phyloP scores from a whole-genome alignment of 1,139 yeast genomes.

The Pichia sp. region DNA sequence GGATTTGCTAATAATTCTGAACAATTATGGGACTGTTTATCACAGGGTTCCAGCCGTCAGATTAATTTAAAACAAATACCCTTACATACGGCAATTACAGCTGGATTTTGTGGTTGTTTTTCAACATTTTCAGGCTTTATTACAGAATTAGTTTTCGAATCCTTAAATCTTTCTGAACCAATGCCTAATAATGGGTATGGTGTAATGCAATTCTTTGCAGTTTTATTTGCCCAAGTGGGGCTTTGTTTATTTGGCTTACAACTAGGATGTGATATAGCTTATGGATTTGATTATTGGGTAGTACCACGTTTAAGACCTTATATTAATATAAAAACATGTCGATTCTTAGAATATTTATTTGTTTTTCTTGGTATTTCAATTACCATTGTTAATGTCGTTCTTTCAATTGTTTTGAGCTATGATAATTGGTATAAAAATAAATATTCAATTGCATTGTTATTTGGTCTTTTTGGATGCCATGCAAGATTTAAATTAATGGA shows the following conservation, averaged over 20 bases:
- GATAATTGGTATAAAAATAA: slow-evolving; percentile 41
- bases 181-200: slow-evolving; percentile 73
- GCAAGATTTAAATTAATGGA: slow-evolving; percentile 52
- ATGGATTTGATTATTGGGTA: slow-evolving; percentile 4
- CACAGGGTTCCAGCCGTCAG: not conserved
- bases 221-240: slow-evolving; percentile 31
- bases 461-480: slow-evolving; percentile 64
- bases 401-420: slow-evolving; percentile 18
- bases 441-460: slow-evolving; percentile 52
- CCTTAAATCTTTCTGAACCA: slow-evolving; percentile 33
- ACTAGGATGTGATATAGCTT: slow-evolving; percentile 38
- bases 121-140: slow-evolving; percentile 76
- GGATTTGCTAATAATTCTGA: slow-evolving; percentile 33
- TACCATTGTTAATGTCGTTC: slow-evolving; percentile 20
- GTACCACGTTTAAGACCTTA: slow-evolving; percentile 3
- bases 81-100: slow-evolving; percentile 56
- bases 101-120: slow-evolving; percentile 81
- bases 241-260: slow-evolving; percentile 37
- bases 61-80: slow-evolving; percentile 37
- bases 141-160: slow-evolving; percentile 49
- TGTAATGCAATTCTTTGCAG: slow-evolving; percentile 52
- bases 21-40: slow-evolving; percentile 5
- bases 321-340: slow-evolving; percentile 1
- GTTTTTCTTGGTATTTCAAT: slow-evolving; percentile 15
- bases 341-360: slow-evolving; percentile 10